A percentile compares a stretch with the other conserved stretches of the same genome.
phyloP scores from a whole-genome alignment of 2,329 filamentous ascomycete species.

The Cryoendolithus antarcticus region DNA sequence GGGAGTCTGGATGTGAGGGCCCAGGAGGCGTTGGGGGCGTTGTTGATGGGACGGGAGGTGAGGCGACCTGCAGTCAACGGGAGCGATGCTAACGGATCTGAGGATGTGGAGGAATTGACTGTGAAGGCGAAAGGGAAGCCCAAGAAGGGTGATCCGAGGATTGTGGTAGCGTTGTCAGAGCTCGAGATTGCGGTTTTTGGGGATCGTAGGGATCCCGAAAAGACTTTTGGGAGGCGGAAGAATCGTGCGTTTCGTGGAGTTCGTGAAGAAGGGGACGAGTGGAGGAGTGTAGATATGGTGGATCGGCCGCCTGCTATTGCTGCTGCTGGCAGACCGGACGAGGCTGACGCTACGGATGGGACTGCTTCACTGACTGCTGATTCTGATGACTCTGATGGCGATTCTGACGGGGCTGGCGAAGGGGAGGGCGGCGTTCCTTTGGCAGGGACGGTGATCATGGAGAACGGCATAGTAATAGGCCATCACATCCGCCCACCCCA shows the following conservation, averaged over 20 bases:
- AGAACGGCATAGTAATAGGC: constrained; percentile 6
- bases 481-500: constrained; percentile 27
- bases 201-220: constrained; percentile 31
- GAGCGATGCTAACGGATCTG: constrained; percentile 8
- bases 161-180: constrained; percentile 38
- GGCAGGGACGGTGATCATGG: constrained; percentile 11
- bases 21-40: constrained; percentile 36
- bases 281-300: constrained; percentile 34
- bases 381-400: constrained; percentile 1
- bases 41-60: constrained; percentile 27
- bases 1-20: constrained; percentile 36
- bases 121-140: constrained; percentile 19
- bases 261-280: constrained; percentile 25
- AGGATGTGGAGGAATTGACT: background rate
- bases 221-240: constrained; percentile 33
- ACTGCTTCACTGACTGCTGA: too few species aligned
- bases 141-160: constrained; percentile 39
- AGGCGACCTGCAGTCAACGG: constrained; percentile 15
- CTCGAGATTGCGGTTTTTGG: constrained; percentile 42
- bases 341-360: constrained; percentile 2
- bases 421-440: constrained; percentile 1
- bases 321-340: constrained; percentile 1
- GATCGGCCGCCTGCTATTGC: constrained; percentile 7
- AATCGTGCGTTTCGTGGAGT: constrained; percentile 33
- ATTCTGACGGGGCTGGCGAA: constrained; percentile 2